Conservation (phyloP, 257 asterid species). For the Agastache rugosa region DNA sequence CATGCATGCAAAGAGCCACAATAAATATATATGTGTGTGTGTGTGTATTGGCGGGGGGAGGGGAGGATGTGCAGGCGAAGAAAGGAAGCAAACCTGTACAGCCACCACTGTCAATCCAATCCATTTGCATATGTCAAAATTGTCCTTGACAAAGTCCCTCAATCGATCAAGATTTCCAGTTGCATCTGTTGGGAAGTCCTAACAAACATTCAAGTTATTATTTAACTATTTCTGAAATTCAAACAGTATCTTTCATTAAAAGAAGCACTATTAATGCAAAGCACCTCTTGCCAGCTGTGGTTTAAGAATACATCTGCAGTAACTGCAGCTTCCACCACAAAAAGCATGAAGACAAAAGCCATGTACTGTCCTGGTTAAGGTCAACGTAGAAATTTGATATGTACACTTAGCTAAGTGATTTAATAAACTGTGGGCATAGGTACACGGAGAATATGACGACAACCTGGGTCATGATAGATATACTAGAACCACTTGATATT, state of each 20-base stretch:
- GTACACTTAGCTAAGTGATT: conserved; percentile 2
- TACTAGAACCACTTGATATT: conserved; percentile 29
- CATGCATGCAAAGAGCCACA: neutral
- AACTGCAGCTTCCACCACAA: conserved; percentile 82
- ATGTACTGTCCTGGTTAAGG: conserved; percentile 74
- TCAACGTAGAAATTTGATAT: conserved; percentile 38
- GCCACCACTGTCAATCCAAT: conserved; percentile 71
- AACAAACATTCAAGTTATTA: conserved; percentile 32
- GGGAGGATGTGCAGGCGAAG: conserved; percentile 29
- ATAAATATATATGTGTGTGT: neutral
- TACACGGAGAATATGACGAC: neutral
- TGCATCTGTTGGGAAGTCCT: conserved; percentile 89
- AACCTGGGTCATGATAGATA: neutral
- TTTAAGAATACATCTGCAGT: conserved; percentile 77
- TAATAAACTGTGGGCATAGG: neutral
- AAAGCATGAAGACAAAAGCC: conserved; percentile 61
- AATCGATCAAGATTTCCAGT: conserved; percentile 76
- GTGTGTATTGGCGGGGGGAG: neutral
- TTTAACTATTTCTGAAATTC: conserved; percentile 10
- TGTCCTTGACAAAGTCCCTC: conserved; percentile 65
- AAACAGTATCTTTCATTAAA: conserved; percentile 15
- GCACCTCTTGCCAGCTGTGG: conserved; percentile 89
- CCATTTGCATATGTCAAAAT: conserved; percentile 86
- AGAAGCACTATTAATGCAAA: conserved; percentile 23
- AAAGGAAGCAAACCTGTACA: conserved; percentile 64